Percentiles rank a stretch among this genome's conserved stretches.
Conservation (phyloP, 192 early-diverging fungal species). For the Gonapodya prolifera region DNA sequence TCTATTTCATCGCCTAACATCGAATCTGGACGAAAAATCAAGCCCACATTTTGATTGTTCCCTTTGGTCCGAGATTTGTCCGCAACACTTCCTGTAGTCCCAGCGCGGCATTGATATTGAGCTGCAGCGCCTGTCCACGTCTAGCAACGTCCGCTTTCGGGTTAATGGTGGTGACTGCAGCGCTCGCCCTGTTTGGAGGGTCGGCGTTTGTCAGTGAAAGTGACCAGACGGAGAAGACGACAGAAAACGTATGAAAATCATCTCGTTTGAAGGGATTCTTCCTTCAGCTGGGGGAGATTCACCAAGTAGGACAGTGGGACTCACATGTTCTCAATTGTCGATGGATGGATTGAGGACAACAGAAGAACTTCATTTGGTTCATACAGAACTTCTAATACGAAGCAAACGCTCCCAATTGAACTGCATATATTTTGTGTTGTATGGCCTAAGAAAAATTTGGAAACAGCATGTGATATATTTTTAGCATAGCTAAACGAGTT, state of each 20-base stretch:
- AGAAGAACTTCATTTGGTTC: too few species aligned
- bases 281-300: too few species aligned
- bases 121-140: slow-evolving; percentile 88
- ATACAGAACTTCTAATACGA: too few species aligned
- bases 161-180: slow-evolving; percentile 88
- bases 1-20: not conserved
- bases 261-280: too few species aligned
- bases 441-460: not conserved
- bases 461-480: not conserved
- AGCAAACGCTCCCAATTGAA: too few species aligned
- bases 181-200: slow-evolving; percentile 26
- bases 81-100: slow-evolving; percentile 92
- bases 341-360: too few species aligned
- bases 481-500: slow-evolving; percentile 15
- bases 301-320: too few species aligned
- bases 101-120: slow-evolving; percentile 91
- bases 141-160: slow-evolving; percentile 98
- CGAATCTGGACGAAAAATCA: not conserved
- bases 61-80: slow-evolving; percentile 94
- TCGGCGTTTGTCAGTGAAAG: not conserved
- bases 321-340: too few species aligned
- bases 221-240: not conserved
- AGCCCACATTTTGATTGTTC: slow-evolving; percentile 94
- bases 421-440: too few species aligned
- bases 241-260: too few species aligned